Evolutionary conservation across 345 rosid species (phyloP).

Genomic region (Hirschfeldia incana): DNA sequence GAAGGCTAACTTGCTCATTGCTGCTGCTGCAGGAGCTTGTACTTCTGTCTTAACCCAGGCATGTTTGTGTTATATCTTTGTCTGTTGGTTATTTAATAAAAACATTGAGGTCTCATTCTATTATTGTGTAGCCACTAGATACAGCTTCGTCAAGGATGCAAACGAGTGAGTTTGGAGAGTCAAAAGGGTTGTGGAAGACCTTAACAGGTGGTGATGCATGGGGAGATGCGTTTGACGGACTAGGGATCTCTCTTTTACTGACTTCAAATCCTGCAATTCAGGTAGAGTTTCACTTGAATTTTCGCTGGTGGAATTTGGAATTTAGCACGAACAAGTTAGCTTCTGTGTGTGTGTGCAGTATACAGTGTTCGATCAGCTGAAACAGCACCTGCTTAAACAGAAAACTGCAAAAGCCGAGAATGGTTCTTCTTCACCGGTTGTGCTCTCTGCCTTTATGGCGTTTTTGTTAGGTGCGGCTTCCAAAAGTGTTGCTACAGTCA

Average conservation of each 20-base stretch:
- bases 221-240: constrained; percentile 84
- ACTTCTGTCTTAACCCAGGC: constrained; percentile 79
- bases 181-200: constrained; percentile 88
- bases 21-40: constrained; percentile 91
- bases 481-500: constrained; percentile 74
- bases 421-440: constrained; percentile 51
- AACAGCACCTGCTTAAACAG: constrained; percentile 61
- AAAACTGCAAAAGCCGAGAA: constrained; percentile 40
- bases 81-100: background rate
- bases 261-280: constrained; percentile 95
- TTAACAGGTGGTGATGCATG: constrained; percentile 59
- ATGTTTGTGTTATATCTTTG: background rate
- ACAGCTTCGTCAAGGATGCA: constrained; percentile 98
- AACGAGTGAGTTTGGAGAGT: constrained; percentile 92
- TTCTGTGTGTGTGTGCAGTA: constrained; percentile 48
- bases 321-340: constrained; percentile 14
- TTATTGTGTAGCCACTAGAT: constrained; percentile 71
- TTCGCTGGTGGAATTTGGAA: background rate
- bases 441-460: constrained; percentile 83
- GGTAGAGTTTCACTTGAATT: constrained; percentile 42
- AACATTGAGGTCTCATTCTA: background rate
- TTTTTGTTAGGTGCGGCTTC: constrained; percentile 85
- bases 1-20: constrained; percentile 76
- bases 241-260: constrained; percentile 87
- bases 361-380: constrained; percentile 93